Conservation (phyloP, 305 asterid genomes). For the Coffea humblotiana region DNA sequence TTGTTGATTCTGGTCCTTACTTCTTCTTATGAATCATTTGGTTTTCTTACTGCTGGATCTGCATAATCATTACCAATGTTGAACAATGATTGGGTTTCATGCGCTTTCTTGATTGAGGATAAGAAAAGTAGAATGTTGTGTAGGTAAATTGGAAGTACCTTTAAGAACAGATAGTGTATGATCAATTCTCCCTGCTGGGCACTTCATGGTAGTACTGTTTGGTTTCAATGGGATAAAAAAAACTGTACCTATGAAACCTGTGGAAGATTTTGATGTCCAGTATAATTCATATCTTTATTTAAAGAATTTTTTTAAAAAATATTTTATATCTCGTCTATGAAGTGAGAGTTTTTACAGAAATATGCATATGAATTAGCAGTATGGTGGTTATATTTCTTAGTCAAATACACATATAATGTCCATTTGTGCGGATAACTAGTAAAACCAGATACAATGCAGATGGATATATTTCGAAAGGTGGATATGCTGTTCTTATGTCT, state of each 20-base stretch:
- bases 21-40: background rate
- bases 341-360: background rate
- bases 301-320: too few relatives aligned
- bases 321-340: too few relatives aligned
- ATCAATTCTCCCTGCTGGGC: background rate
- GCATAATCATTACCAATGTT: background rate
- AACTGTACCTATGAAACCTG: background rate
- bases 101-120: background rate
- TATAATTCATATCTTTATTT: too few relatives aligned
- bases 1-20: background rate
- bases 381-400: background rate
- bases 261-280: too few relatives aligned
- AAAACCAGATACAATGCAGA: background rate
- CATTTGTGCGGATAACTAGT: background rate
- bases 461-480: background rate
- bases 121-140: background rate
- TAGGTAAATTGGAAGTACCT: background rate
- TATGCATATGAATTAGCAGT: background rate
- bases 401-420: background rate
- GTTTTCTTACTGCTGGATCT: background rate
- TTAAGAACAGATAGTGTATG: background rate
- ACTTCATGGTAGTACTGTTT: background rate
- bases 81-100: background rate
- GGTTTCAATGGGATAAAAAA: background rate
- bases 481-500: background rate